Evolutionary conservation across 2,329 filamentous ascomycete genomes (phyloP).

Genomic region (Penicillium sp.): DNA sequence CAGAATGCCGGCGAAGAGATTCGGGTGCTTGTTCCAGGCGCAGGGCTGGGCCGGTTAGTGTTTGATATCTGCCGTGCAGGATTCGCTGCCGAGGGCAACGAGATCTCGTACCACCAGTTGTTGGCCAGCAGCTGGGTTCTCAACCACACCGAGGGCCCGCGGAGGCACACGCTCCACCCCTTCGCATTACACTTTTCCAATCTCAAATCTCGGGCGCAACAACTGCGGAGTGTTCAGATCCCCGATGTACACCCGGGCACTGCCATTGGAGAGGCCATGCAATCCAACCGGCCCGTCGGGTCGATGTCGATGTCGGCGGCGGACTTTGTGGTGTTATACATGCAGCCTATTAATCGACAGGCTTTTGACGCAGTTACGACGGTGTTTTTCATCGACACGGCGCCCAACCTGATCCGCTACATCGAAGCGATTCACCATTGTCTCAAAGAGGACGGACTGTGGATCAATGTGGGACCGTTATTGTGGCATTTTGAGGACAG

Average conservation of each 20-base stretch:
- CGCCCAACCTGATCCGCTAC: constrained; percentile 86
- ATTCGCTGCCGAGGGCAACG: constrained; percentile 77
- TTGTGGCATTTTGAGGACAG: constrained; percentile 90
- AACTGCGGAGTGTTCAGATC: constrained; percentile 67
- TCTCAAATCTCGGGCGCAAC: constrained; percentile 66
- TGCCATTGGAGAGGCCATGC: constrained; percentile 44
- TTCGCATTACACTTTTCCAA: constrained; percentile 90
- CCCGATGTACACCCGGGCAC: constrained; percentile 74
- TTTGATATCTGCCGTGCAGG: constrained; percentile 76
- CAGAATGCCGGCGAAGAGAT: constrained; percentile 42
- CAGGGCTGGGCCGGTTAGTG: constrained; percentile 80
- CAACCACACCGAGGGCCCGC: constrained; percentile 52
- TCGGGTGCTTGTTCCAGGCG: constrained; percentile 78
- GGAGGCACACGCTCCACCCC: constrained; percentile 71
- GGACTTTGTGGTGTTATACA: constrained; percentile 87
- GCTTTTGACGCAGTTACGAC: constrained; percentile 77
- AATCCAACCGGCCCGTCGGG: constrained; percentile 44
- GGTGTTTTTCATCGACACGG: constrained; percentile 96
- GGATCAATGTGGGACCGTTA: constrained; percentile 85
- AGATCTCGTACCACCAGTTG: constrained; percentile 97
- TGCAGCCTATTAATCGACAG: constrained; percentile 55
- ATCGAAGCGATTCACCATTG: constrained; percentile 77
- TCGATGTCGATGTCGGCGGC: constrained; percentile 88
- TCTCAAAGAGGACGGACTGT: constrained; percentile 69
- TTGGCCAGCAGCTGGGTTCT: constrained; percentile 65